Conservation (phyloP, 2,329 filamentous ascomycete species). For the Aspergillus costaricaensis region DNA sequence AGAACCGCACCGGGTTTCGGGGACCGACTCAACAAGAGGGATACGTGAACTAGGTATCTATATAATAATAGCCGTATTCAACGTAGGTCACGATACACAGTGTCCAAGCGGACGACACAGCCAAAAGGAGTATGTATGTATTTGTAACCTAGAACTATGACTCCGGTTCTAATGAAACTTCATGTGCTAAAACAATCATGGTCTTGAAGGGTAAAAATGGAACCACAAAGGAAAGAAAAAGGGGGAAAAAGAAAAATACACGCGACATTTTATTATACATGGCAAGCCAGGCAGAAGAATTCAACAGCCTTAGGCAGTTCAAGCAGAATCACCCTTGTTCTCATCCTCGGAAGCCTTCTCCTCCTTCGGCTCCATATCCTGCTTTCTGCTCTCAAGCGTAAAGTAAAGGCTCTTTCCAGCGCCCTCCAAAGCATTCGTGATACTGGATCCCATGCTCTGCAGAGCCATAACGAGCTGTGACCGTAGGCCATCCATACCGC, state of each 20-base stretch:
- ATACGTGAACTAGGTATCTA: background rate
- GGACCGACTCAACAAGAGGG: background rate
- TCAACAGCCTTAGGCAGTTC: conserved; percentile 16
- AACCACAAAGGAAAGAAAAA: background rate
- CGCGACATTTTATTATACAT: conserved; percentile 42
- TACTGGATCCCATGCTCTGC: conserved; percentile 73
- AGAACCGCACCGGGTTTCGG: background rate
- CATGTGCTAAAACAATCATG: conserved; percentile 23
- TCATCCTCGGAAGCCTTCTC: conserved; percentile 33
- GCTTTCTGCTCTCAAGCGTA: conserved; percentile 79
- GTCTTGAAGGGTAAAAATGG: conserved; percentile 12
- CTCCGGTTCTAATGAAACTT: conserved; percentile 10
- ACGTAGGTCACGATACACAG: background rate
- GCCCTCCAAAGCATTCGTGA: conserved; percentile 78
- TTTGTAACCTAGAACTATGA: conserved; percentile 3
- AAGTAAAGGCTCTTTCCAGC: conserved; percentile 81
- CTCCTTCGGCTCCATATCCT: conserved; percentile 75
- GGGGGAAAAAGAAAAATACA: conserved; percentile 16
- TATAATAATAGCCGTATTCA: background rate
- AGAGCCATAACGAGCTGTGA: conserved; percentile 79
- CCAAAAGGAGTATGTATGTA: background rate
- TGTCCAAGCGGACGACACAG: background rate
- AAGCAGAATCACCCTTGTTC: conserved; percentile 37
- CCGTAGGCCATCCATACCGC: conserved; percentile 77
- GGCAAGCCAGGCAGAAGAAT: conserved; percentile 19